Base-by-base conservation (phyloP, 2,329 filamentous ascomycete species). In the Cladophialophora exuberans region DNA sequence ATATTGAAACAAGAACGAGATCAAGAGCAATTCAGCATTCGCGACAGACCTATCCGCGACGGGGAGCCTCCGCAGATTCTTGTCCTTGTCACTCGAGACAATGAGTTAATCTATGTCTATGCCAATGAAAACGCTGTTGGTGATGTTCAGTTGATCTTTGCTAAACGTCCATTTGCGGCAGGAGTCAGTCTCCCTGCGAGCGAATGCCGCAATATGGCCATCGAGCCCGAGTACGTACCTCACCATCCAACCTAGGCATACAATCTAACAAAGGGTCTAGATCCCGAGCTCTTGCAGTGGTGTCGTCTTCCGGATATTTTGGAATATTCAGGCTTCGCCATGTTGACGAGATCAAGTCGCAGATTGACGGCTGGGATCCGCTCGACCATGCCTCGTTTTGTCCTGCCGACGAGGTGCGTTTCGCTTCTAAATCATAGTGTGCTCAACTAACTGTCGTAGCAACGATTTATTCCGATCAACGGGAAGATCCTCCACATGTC, bases 401-500 rank as follows among this genome's bases (percentile, higher is more conserved):
- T 7, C 88, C 87, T 1, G 80, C 96, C 53, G 78, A 78, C 47
- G 72, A 78, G 58, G 79, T 83, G 71, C 72, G 33, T 64, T 66
- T n/a, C 41, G 3, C 22, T 46, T 30, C 2, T 56, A 73, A 23
- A 52, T 65, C 7, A n/a, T 13, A 7, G 9, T 18, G 6, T 23
- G 18, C 23, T 15, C 31, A 48, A 30, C 54, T 51, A 47, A 58
- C 47, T 9, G 35, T n/a, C 43, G 3, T 33, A 79, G 75, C 76
- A 79, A 64, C 70, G 68, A n/a, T 76, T 76, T 45, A 74, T 78
- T 56, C 67, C 70, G 41, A 76, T 90, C 6, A 81, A 85, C 6
- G 91, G 89, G 1, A 78, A 86, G n/a, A 89, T 97, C 52, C 79
- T 93, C 64, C 88, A 90, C 63, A 86, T 97, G 78, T 88, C 91